These are phyloP conservation scores for Priceomyces medius DNA, from an alignment of 805 yeast genomes.

Conservation along the genomic window DNA sequence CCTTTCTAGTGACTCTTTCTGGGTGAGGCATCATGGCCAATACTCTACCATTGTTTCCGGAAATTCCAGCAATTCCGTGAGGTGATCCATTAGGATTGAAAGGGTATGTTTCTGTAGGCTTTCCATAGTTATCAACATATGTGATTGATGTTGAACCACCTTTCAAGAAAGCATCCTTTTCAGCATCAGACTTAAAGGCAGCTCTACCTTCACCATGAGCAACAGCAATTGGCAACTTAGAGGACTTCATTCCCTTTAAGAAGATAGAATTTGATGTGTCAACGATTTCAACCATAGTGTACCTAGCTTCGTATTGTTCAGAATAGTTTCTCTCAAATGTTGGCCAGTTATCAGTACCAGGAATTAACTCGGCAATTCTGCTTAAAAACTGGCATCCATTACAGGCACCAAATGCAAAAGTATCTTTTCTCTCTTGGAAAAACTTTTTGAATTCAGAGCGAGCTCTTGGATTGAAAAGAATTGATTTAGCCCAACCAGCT, in stretches of 20 bases:
- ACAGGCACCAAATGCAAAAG: conserved; percentile 97
- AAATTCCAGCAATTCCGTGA: conserved; percentile 87
- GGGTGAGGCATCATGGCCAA: conserved; percentile 99
- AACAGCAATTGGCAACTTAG: conserved; percentile 91
- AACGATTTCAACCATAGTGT: conserved; percentile 78
- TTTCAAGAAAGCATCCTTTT: conserved; percentile 46
- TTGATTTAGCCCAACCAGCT: conserved; percentile 98
- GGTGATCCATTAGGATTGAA: conserved; percentile 97
- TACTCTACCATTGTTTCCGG: conserved; percentile 89
- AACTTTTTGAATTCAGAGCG: conserved; percentile 74
- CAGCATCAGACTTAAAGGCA: conserved; percentile 50
- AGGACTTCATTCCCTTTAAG: conserved; percentile 89
- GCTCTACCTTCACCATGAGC: conserved; percentile 99
- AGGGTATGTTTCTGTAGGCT: conserved; percentile 79
- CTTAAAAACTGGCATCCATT: conserved; percentile 97
- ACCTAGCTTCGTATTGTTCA: conserved; percentile 97
- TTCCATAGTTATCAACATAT: conserved; percentile 90
- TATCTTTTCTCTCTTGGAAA: conserved; percentile 83
- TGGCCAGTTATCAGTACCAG: conserved; percentile 96
- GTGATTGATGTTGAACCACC: conserved; percentile 64
- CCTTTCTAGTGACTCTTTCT: conserved; percentile 86
- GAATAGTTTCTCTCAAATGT: conserved; percentile 84
- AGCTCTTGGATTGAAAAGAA: conserved; percentile 75
- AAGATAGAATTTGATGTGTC: conserved; percentile 63
- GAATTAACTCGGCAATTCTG: conserved; percentile 79